These are phyloP conservation scores for Paraconiothyrium sp. DNA, from an alignment of 2,329 filamentous ascomycete genomes.

Conservation along the genomic window DNA sequence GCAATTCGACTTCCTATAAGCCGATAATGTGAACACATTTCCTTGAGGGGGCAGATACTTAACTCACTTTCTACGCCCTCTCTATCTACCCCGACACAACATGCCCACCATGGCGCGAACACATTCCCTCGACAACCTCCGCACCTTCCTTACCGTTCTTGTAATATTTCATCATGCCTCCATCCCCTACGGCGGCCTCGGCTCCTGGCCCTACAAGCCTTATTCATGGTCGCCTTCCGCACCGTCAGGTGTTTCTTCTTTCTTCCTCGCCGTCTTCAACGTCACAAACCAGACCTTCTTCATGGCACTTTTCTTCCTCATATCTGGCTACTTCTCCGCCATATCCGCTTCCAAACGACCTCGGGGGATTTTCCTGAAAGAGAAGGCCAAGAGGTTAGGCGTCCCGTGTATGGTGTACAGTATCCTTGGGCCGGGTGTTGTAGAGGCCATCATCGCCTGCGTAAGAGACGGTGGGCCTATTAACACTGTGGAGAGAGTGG, in stretches of 20 bases:
- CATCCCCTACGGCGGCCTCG: constrained; percentile 31
- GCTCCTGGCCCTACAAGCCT: constrained; percentile 26
- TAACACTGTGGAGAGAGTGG: neutral
- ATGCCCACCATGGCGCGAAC: constrained; percentile 16
- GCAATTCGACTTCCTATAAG: neutral
- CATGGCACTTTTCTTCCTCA: constrained; percentile 33
- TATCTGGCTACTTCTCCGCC: constrained; percentile 32
- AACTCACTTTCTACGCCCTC: neutral
- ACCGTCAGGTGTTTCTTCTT: constrained; percentile 11
- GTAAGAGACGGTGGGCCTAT: neutral
- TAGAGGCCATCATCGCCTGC: constrained; percentile 12
- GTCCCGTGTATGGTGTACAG: constrained; percentile 26
- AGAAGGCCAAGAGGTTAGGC: constrained; percentile 31
- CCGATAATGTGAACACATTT: neutral
- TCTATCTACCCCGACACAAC: neutral
- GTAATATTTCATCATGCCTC: constrained; percentile 31
- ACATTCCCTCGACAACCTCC: constrained; percentile 31
- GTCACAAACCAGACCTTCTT: constrained; percentile 33
- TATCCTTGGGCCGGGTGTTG: constrained; percentile 13
- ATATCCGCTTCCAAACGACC: constrained; percentile 16
- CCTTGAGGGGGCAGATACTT: too few relatives aligned
- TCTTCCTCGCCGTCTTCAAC: constrained; percentile 24
- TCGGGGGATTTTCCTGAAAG: constrained; percentile 14
- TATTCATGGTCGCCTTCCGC: neutral
- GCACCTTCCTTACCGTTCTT: constrained; percentile 30